These are phyloP conservation scores for Sonneratia caseolaris DNA, from an alignment of 345 rosid species.

Conservation along the genomic window DNA sequence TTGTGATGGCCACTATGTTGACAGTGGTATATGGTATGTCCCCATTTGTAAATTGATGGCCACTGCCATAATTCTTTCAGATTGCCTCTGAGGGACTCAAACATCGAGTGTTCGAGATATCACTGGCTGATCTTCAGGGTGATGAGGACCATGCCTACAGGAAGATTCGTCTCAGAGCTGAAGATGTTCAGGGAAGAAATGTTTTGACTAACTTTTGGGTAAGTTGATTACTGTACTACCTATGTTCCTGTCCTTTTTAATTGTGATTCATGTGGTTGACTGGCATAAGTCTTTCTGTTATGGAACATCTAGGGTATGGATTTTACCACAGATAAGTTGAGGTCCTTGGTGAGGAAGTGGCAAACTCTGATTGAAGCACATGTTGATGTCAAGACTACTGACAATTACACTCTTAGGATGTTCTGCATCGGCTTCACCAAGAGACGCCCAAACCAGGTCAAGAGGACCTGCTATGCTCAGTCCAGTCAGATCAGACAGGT, in stretches of 20 bases:
- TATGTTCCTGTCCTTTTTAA: background rate
- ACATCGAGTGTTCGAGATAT: constrained; percentile 37
- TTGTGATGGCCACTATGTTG: background rate
- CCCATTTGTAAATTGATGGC: background rate
- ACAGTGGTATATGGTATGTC: background rate
- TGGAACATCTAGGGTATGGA: constrained; percentile 62
- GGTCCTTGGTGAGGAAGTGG: constrained; percentile 94
- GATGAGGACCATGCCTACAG: constrained; percentile 40
- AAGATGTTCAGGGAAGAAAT: constrained; percentile 40
- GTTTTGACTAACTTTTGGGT: constrained; percentile 61
- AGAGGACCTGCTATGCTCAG: constrained; percentile 90
- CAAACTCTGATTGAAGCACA: constrained; percentile 85
- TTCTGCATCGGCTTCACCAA: constrained; percentile 92
- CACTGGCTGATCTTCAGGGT: constrained; percentile 37
- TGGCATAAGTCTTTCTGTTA: background rate
- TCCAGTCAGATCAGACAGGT: constrained; percentile 92
- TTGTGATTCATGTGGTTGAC: background rate
- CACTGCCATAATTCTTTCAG: constrained; percentile 6
- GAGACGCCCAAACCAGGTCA: constrained; percentile 89
- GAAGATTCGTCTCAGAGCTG: constrained; percentile 36
- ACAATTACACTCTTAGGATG: constrained; percentile 67
- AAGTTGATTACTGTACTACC: constrained; percentile 8
- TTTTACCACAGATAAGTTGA: constrained; percentile 83
- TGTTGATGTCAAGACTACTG: constrained; percentile 95
- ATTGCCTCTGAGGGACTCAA: constrained; percentile 48